phyloP scores from a whole-genome alignment of 2,329 filamentous ascomycete species.

The Fusarium tupiense region DNA sequence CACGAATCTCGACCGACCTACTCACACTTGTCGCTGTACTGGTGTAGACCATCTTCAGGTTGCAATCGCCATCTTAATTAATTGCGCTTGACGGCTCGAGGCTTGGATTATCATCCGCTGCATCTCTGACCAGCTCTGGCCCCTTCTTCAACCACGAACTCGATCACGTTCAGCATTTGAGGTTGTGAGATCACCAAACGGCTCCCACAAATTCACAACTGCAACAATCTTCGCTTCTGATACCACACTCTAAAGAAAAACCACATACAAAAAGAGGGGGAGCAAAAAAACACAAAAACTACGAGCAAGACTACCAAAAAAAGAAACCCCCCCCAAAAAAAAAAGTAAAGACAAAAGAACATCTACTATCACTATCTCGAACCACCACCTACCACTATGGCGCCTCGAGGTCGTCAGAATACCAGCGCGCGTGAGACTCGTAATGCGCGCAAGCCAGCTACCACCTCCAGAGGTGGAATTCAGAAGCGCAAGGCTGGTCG shows the following conservation, averaged over 20 bases:
- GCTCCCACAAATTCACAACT: not conserved
- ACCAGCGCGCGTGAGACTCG: constrained; percentile 47
- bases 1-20: constrained; percentile 6
- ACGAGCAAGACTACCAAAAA: not conserved
- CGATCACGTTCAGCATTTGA: not conserved
- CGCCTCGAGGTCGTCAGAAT: constrained; percentile 47
- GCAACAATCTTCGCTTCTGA: constrained; percentile 7
- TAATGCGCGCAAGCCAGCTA: constrained; percentile 44
- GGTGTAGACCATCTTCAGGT: not conserved
- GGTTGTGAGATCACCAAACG: not conserved
- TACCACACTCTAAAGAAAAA: constrained; percentile 3
- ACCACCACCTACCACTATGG: constrained; percentile 42
- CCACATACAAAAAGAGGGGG: not conserved
- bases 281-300: not conserved
- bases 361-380: not conserved
- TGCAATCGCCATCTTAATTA: not conserved
- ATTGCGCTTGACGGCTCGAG: not conserved
- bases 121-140: not conserved
- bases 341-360: not conserved
- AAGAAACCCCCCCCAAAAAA: too few species aligned
- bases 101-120: not conserved
- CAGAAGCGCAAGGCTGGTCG: constrained; percentile 57
- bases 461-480: constrained; percentile 58
- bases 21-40: constrained; percentile 1
- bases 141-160: not conserved